Percentiles rank a stretch among this genome's conserved stretches.
Evolutionary conservation across 83 land plant genomes (phyloP).

Genomic region (Thuja plicata): DNA sequence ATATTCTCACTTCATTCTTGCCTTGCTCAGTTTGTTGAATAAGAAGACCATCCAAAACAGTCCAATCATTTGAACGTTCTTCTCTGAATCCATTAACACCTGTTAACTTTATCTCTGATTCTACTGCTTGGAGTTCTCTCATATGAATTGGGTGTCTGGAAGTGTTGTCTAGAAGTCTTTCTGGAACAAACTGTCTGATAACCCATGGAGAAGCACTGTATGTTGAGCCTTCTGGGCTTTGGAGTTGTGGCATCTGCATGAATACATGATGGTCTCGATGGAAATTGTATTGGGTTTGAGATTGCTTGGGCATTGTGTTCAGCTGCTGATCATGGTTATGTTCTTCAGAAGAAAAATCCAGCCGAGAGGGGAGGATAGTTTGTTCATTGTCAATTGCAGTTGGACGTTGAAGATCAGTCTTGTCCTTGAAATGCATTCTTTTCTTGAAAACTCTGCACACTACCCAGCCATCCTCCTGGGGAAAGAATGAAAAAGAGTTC

Average conservation of each 20-base stretch:
- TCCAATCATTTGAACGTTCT: conserved; percentile 10
- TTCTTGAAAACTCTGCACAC: conserved; percentile 77
- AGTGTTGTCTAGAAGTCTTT: background rate
- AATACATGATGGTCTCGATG: conserved; percentile 1
- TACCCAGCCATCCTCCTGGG: conserved; percentile 75
- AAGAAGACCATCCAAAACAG: conserved; percentile 7
- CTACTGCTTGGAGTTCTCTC: background rate
- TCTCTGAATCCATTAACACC: background rate
- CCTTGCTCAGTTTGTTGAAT: background rate
- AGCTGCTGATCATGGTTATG: background rate
- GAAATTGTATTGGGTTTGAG: background rate
- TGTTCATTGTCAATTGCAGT: background rate
- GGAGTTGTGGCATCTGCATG: conserved; percentile 8
- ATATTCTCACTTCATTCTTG: background rate
- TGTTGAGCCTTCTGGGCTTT: background rate
- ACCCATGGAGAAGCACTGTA: background rate
- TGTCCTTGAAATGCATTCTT: conserved; percentile 30
- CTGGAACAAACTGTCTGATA: conserved; percentile 7
- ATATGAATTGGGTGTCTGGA: background rate
- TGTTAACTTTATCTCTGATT: background rate
- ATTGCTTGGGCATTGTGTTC: background rate
- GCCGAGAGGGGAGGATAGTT: background rate
- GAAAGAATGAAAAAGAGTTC: background rate
- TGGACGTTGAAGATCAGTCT: background rate
- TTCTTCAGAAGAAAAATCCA: background rate